phyloP scores from a whole-genome alignment of 1,284 basidiomycete species.

The Trichosporon faecale region DNA sequence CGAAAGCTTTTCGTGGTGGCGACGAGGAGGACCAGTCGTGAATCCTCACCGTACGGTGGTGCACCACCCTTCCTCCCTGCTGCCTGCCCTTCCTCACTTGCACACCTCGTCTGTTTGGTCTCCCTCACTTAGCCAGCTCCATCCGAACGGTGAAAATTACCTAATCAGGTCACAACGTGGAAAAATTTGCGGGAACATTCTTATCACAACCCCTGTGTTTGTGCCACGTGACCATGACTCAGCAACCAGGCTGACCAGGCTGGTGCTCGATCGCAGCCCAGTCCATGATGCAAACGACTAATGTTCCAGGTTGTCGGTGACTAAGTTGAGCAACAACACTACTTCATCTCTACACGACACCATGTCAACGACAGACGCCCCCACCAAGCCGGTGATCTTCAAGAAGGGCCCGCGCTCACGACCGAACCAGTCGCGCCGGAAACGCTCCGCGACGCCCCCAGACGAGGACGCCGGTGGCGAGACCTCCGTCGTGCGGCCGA shows the following conservation, averaged over 20 bases:
- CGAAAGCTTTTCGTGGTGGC: conserved; percentile 10
- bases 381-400: conserved; percentile 63
- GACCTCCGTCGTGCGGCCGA: conserved; percentile 64
- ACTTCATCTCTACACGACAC: conserved; percentile 8
- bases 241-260: not conserved
- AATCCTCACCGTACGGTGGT: conserved; percentile 3
- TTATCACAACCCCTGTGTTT: not conserved
- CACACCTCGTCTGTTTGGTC: not conserved
- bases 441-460: conserved; percentile 64
- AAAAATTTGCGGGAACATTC: conserved; percentile 7
- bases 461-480: conserved; percentile 45
- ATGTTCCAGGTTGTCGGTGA: not conserved
- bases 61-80: not conserved
- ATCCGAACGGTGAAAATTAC: not conserved
- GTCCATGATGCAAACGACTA: not conserved
- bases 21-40: conserved; percentile 1
- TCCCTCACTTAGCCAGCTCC: not conserved
- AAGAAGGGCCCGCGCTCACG: conserved; percentile 77
- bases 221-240: not conserved
- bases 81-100: not conserved
- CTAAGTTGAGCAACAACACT: not conserved
- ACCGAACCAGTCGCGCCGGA: conserved; percentile 59
- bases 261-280: not conserved
- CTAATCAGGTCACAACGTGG: conserved; percentile 7
- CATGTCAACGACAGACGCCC: conserved; percentile 28